Evolutionary conservation across 2,329 filamentous ascomycete genomes (phyloP).

Genomic region (Stachybotrys chartarum): DNA sequence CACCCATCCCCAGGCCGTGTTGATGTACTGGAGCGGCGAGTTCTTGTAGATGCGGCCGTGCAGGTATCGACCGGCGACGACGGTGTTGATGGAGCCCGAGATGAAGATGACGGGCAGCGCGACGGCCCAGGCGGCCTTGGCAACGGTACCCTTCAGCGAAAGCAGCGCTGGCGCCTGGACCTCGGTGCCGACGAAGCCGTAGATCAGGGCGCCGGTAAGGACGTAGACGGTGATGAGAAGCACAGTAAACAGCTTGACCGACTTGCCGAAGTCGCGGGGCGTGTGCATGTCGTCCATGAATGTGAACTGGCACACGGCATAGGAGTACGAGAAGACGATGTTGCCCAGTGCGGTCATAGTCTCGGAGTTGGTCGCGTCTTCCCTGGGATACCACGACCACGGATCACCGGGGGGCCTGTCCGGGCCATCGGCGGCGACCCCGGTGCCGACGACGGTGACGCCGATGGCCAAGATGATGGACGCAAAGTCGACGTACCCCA

Average conservation of each 20-base stretch:
- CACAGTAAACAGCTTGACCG: constrained; percentile 49
- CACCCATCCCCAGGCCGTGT: constrained; percentile 30
- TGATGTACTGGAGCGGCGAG: constrained; percentile 27
- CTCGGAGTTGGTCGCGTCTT: constrained; percentile 34
- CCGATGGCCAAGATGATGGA: constrained; percentile 54
- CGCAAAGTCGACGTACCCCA: constrained; percentile 42
- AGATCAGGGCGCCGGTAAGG: constrained; percentile 54
- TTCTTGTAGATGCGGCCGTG: constrained; percentile 28
- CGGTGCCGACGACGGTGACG: constrained; percentile 55
- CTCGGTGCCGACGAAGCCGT: constrained; percentile 52
- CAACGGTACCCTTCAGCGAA: constrained; percentile 45
- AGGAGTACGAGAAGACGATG: constrained; percentile 59
- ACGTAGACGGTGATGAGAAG: constrained; percentile 55
- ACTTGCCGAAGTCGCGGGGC: constrained; percentile 30
- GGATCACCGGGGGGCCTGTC: constrained; percentile 12
- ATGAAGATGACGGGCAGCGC: constrained; percentile 62
- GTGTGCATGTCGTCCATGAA: constrained; percentile 39
- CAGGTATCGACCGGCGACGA: constrained; percentile 28
- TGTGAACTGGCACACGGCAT: constrained; percentile 33
- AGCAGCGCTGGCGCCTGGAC: constrained; percentile 58
- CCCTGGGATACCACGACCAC: constrained; percentile 28
- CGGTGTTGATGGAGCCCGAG: constrained; percentile 56
- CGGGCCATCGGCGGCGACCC: constrained; percentile 24
- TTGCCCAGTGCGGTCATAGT: constrained; percentile 52
- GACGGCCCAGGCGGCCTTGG: constrained; percentile 58